Conservation (phyloP, 345 rosid genomes). For the Gossypioides kirkii region DNA sequence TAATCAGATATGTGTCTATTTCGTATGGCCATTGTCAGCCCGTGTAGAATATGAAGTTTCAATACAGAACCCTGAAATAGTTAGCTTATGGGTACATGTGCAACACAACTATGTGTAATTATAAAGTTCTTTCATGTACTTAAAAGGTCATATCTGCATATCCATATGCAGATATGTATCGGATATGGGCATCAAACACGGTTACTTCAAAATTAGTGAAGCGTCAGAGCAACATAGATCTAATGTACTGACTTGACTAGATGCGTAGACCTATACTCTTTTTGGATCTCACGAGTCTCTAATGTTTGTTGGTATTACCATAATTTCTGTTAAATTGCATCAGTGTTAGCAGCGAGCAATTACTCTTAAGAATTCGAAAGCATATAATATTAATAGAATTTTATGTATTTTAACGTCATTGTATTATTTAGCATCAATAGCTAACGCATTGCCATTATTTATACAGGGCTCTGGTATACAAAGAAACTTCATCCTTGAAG, state of each 20-base stretch:
- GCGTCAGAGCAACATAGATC: not conserved
- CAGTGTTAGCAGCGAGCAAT: not conserved
- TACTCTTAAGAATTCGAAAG: not conserved
- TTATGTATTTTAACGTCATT: not conserved
- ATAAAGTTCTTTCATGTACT: not conserved
- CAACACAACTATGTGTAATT: not conserved
- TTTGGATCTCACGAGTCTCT: not conserved
- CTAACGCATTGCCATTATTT: not conserved
- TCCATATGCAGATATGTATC: not conserved
- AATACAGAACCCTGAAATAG: not conserved
- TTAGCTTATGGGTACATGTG: not conserved
- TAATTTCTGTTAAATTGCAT: not conserved
- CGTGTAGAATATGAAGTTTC: not conserved
- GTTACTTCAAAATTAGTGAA: not conserved
- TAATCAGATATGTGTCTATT: not conserved
- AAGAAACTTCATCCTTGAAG: constrained; percentile 51
- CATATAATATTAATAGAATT: not conserved
- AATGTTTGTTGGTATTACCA: not conserved
- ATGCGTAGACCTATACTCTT: not conserved
- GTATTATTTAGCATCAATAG: not conserved
- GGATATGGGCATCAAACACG: not conserved
- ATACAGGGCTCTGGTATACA: constrained; percentile 62
- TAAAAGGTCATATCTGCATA: not conserved
- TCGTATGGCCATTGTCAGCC: not conserved
- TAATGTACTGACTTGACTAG: not conserved